Conservation (phyloP, 2,329 filamentous ascomycete genomes). For the Whalleya microplaca region DNA sequence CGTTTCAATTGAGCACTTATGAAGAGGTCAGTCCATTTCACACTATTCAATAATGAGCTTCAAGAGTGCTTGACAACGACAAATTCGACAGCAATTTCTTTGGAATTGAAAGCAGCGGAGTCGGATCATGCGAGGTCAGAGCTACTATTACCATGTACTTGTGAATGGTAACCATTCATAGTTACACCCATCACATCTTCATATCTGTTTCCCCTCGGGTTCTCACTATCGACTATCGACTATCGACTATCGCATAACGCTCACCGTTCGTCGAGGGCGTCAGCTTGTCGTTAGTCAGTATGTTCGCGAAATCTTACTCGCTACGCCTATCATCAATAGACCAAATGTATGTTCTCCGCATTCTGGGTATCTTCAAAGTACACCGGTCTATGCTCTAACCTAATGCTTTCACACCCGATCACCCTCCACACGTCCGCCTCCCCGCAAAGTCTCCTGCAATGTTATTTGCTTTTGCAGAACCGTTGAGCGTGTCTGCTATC, state of each 20-base stretch:
- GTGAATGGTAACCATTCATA: not conserved
- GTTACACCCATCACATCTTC: not conserved
- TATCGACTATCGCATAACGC: not conserved
- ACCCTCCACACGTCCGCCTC: conserved; percentile 21
- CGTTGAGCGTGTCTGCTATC: not conserved
- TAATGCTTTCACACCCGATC: conserved; percentile 18
- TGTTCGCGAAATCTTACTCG: not conserved
- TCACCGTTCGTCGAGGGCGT: not conserved
- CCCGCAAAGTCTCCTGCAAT: conserved; percentile 26
- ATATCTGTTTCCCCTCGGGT: not conserved
- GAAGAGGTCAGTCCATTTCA: not conserved
- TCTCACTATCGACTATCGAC: no score
- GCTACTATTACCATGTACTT: no score
- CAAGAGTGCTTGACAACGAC: not conserved
- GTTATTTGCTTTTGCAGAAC: conserved; percentile 12
- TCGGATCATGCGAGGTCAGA: not conserved
- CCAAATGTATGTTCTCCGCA: no score
- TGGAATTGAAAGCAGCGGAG: not conserved
- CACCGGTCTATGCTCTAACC: conserved; percentile 14
- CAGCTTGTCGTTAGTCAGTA: not conserved
- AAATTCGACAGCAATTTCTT: not conserved
- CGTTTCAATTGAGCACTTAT: not conserved
- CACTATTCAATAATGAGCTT: no score
- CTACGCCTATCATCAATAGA: not conserved
- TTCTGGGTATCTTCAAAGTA: no score